Percentiles rank a stretch among this genome's conserved stretches.
phyloP scores from a whole-genome alignment of 257 asterid species.

The Leptodermis oblonga region DNA sequence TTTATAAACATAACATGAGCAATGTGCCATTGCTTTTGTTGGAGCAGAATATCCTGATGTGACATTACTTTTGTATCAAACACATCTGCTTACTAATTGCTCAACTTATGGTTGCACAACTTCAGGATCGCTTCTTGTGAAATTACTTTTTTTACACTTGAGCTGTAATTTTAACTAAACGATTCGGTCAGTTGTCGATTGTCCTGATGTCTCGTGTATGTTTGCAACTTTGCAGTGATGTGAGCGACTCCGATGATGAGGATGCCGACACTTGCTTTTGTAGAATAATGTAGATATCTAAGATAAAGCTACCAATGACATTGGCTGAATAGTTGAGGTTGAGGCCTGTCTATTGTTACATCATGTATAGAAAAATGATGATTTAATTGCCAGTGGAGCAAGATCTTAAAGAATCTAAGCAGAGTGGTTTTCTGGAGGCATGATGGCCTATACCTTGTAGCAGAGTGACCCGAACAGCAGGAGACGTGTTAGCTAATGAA shows the following conservation, averaged over 20 bases:
- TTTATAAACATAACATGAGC: not conserved
- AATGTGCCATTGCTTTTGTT: not conserved
- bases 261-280: constrained; percentile 76
- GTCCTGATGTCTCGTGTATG: constrained; percentile 15
- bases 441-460: not conserved
- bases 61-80: not conserved
- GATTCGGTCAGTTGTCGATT: not conserved
- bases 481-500: not conserved
- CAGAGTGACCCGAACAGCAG: not conserved
- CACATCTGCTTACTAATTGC: not conserved
- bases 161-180: not conserved
- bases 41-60: not conserved
- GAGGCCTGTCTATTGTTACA: not conserved
- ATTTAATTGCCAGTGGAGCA: constrained; percentile 7
- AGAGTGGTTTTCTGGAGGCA: not conserved
- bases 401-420: not conserved
- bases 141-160: not conserved
- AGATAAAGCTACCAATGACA: not conserved
- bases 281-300: constrained; percentile 56
- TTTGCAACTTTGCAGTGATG: constrained; percentile 58
- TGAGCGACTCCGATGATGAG: constrained; percentile 70
- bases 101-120: not conserved
- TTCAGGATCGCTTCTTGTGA: not conserved
- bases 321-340: not conserved
- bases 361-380: not conserved